These are phyloP conservation scores for Aspergillus sparsus DNA, from an alignment of 495 filamentous ascomycete species.

Conservation along the genomic window DNA sequence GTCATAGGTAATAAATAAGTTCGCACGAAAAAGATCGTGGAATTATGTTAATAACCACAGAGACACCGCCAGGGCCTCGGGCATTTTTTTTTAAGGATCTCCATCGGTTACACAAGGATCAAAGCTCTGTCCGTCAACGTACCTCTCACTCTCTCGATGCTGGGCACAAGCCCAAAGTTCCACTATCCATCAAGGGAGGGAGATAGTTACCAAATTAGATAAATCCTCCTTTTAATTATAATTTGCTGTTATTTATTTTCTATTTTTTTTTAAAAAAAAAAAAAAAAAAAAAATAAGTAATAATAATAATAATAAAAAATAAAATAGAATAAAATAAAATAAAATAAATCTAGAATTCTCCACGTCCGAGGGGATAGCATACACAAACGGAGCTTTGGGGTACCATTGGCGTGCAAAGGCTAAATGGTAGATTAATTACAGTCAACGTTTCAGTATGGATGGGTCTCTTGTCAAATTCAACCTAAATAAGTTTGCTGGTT, in stretches of 20 bases:
- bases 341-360: neutral
- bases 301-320: too few relatives aligned
- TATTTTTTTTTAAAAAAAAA: too few relatives aligned
- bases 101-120: slow-evolving; percentile 4
- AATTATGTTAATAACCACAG: slow-evolving; percentile 5
- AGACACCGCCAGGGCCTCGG: slow-evolving; percentile 7
- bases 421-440: neutral
- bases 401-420: neutral
- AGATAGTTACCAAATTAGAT: slow-evolving; percentile 1
- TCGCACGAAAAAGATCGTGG: slow-evolving; percentile 19
- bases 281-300: too few relatives aligned
- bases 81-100: slow-evolving; percentile 2
- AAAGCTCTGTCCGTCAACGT: neutral
- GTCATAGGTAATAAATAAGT: slow-evolving; percentile 3
- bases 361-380: neutral
- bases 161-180: neutral
- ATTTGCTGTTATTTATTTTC: neutral
- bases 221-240: neutral
- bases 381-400: neutral
- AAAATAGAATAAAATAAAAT: too few relatives aligned
- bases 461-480: neutral
- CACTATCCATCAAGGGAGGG: neutral
- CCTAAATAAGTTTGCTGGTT: neutral
- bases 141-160: neutral
- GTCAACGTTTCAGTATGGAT: slow-evolving; percentile 4